Evolutionary conservation across 2,329 filamentous ascomycete species (phyloP).

Genomic region (Herpotrichia juniperi): DNA sequence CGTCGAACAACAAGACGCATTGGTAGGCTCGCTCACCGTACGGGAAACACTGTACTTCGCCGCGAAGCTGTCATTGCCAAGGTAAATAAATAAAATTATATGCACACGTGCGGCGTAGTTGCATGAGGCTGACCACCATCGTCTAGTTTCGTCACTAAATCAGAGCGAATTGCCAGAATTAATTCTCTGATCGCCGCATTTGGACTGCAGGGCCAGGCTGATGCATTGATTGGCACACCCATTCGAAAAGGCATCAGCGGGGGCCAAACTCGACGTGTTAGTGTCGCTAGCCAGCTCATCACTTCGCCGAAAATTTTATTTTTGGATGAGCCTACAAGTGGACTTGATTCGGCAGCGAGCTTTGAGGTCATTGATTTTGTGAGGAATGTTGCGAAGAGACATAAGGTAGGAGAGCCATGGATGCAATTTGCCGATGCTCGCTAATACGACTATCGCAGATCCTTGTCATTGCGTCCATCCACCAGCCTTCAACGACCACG

Average conservation of each 20-base stretch:
- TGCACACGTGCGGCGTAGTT: not conserved
- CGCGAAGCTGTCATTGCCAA: conserved; percentile 67
- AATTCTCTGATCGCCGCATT: conserved; percentile 72
- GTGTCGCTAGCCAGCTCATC: conserved; percentile 81
- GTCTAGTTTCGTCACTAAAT: conserved; percentile 56
- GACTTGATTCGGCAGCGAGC: conserved; percentile 78
- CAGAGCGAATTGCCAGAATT: conserved; percentile 68
- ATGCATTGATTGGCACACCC: conserved; percentile 79
- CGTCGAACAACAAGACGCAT: conserved; percentile 86
- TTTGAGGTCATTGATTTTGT: conserved; percentile 79
- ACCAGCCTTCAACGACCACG: conserved; percentile 81
- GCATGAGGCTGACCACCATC: conserved; percentile 14
- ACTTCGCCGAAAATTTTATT: conserved; percentile 82
- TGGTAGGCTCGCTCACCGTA: conserved; percentile 81
- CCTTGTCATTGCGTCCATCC: conserved; percentile 81
- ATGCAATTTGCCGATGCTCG: not conserved
- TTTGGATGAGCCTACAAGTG: conserved; percentile 83
- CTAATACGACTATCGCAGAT: conserved; percentile 53
- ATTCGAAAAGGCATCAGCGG: conserved; percentile 84
- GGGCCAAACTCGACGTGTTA: conserved; percentile 81
- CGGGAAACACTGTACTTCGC: conserved; percentile 81
- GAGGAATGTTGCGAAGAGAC: conserved; percentile 66
- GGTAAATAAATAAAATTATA: conserved; percentile 18
- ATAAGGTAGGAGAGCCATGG: conserved; percentile 60
- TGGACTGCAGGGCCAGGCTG: conserved; percentile 71